Conservation (phyloP, 2,329 filamentous ascomycete genomes). For the Rhinocladiella similis region DNA sequence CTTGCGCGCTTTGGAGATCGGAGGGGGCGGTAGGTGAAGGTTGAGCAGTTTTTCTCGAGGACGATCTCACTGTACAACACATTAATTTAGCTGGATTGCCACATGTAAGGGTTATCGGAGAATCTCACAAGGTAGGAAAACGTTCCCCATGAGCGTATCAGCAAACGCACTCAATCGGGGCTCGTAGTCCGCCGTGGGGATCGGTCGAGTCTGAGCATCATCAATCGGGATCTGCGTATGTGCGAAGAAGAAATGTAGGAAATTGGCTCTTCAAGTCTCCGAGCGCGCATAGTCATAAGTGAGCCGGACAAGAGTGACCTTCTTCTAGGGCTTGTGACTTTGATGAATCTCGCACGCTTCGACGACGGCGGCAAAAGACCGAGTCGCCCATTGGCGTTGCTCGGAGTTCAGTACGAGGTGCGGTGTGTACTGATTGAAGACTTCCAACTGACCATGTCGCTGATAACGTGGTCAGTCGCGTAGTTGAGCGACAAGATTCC, state of each 20-base stretch:
- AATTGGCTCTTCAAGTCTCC: conserved; percentile 16
- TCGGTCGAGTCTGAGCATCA: conserved; percentile 2
- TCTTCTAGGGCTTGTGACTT: conserved; percentile 25
- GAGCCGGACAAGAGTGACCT: conserved; percentile 23
- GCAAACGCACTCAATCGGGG: conserved; percentile 20
- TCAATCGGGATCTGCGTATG: conserved; percentile 12
- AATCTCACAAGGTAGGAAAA: conserved; percentile 23
- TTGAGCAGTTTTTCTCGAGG: conserved; percentile 22
- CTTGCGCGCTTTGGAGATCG: conserved; percentile 9
- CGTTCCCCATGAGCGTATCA: conserved; percentile 23
- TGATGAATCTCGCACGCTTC: conserved; percentile 25
- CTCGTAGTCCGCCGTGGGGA: not conserved
- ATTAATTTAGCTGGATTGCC: too few species aligned
- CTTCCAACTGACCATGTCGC: too few species aligned
- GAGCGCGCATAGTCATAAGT: conserved; percentile 26
- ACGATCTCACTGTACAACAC: conserved; percentile 18
- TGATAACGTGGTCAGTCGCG: too few species aligned
- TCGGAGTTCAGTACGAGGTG: conserved; percentile 10
- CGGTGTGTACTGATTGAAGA: conserved; percentile 3
- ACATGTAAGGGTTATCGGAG: too few species aligned
- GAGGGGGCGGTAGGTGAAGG: conserved; percentile 19
- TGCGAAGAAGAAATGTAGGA: conserved; percentile 14
- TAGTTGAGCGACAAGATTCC: too few species aligned
- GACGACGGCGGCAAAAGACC: conserved; percentile 20
- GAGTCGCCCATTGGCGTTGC: conserved; percentile 14